phyloP scores from a whole-genome alignment of 208 protist species.

The Wallacemonas sp. region DNA sequence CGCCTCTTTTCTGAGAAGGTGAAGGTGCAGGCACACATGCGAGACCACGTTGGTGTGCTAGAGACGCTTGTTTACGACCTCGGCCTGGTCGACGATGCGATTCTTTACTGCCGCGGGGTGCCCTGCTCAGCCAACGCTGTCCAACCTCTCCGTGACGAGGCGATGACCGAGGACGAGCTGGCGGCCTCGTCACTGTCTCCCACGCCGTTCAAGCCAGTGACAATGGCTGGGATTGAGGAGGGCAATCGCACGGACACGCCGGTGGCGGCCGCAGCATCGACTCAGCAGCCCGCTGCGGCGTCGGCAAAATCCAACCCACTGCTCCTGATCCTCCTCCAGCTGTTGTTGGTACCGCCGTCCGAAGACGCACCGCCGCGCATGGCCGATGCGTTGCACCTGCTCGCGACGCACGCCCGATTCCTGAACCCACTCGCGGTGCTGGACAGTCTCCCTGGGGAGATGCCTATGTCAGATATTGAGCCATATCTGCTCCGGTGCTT shows the following conservation, averaged over 20 bases:
- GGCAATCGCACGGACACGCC: no score
- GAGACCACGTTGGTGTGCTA: constrained; percentile 51
- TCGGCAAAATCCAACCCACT: constrained; percentile 47
- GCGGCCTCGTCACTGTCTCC: not conserved
- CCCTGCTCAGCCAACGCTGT: no score
- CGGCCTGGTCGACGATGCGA: constrained; percentile 33
- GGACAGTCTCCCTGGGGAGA: constrained; percentile 36
- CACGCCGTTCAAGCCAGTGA: no score
- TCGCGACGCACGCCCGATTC: constrained; percentile 25
- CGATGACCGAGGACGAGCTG: not conserved
- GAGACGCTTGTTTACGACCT: constrained; percentile 45
- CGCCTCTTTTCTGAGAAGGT: constrained; percentile 47
- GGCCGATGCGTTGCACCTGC: constrained; percentile 34
- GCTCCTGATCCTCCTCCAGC: constrained; percentile 35
- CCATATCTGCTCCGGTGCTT: constrained; percentile 46
- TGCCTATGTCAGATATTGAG: constrained; percentile 29
- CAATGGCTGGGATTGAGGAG: no score
- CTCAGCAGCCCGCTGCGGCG: no score
- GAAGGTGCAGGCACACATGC: constrained; percentile 26
- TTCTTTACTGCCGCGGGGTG: constrained; percentile 51
- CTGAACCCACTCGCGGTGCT: constrained; percentile 42
- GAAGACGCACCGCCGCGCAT: constrained; percentile 20
- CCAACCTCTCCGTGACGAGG: not conserved
- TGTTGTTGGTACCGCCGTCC: constrained; percentile 39
- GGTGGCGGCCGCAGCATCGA: no score